These are phyloP conservation scores for Geranium incanum DNA, from an alignment of 441 rosid genomes.

Conservation along the genomic window DNA sequence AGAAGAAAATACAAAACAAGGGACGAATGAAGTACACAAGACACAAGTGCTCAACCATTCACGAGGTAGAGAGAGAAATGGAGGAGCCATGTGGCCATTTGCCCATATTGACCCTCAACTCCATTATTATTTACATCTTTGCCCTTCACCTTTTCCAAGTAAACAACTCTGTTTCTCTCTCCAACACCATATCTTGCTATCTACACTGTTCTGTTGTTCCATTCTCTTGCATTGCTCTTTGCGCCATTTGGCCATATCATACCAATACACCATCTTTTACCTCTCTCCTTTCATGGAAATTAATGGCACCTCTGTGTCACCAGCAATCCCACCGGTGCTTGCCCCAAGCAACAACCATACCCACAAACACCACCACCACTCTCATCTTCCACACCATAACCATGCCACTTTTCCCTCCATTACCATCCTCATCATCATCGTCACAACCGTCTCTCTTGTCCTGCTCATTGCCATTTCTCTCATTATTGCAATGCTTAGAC, in stretches of 20 bases:
- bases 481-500: conserved; percentile 37
- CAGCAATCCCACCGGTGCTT: conserved; percentile 20
- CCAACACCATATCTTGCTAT: neutral
- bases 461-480: conserved; percentile 36
- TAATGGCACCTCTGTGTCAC: conserved; percentile 18
- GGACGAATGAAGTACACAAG: conserved; percentile 38
- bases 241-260: neutral
- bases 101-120: neutral
- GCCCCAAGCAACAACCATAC: conserved; percentile 19
- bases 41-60: conserved; percentile 16
- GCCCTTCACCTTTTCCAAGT: neutral
- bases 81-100: conserved; percentile 14
- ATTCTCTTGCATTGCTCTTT: neutral
- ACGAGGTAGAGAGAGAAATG: conserved; percentile 15
- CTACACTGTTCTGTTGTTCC: neutral
- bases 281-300: conserved; percentile 40
- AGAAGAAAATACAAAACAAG: conserved; percentile 31
- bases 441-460: conserved; percentile 34
- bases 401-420: conserved; percentile 37
- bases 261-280: neutral
- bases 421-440: conserved; percentile 37
- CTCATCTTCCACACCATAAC: conserved; percentile 28
- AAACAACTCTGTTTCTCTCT: neutral
- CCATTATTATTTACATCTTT: conserved; percentile 11
- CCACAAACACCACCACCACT: conserved; percentile 21